phyloP scores from a whole-genome alignment of 78 protist genomes.

The Dictyostelium capitatum region DNA sequence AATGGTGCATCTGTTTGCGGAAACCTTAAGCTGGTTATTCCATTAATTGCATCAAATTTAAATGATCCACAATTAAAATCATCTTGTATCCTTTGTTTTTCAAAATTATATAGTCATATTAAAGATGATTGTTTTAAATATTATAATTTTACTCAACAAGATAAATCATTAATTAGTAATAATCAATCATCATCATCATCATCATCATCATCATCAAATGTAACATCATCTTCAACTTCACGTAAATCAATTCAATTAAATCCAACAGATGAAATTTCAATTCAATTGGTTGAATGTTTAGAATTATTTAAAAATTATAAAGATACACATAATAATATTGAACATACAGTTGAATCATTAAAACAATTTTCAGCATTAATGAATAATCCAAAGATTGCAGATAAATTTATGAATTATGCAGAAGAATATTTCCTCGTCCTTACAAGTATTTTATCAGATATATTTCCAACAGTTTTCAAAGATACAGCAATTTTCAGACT shows the following conservation, averaged over 20 bases:
- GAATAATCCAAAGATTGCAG: constrained; percentile 11
- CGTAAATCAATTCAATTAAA: background rate
- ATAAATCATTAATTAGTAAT: background rate
- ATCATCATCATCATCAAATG: background rate
- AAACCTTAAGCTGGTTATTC: constrained; percentile 20
- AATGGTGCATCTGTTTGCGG: constrained; percentile 43
- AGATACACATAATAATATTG: constrained; percentile 30
- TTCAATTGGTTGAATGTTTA: constrained; percentile 21
- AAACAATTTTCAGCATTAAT: constrained; percentile 39
- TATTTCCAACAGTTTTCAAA: background rate
- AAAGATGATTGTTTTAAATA: constrained; percentile 47
- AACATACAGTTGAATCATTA: constrained; percentile 39
- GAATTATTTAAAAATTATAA: constrained; percentile 15
- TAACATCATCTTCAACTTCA: background rate
- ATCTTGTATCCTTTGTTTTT: background rate
- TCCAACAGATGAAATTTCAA: constrained; percentile 8
- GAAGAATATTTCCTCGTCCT: constrained; percentile 18
- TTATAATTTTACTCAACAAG: background rate
- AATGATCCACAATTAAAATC: constrained; percentile 33
- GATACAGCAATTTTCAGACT: constrained; percentile 35
- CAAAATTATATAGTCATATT: constrained; percentile 39
- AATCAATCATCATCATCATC: background rate
- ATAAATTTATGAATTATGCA: constrained; percentile 14
- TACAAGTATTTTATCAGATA: constrained; percentile 21
- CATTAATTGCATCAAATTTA: constrained; percentile 24